These are phyloP conservation scores for Ophiosphaerella narmari DNA, from an alignment of 2,329 filamentous ascomycete genomes.

Conservation along the genomic window DNA sequence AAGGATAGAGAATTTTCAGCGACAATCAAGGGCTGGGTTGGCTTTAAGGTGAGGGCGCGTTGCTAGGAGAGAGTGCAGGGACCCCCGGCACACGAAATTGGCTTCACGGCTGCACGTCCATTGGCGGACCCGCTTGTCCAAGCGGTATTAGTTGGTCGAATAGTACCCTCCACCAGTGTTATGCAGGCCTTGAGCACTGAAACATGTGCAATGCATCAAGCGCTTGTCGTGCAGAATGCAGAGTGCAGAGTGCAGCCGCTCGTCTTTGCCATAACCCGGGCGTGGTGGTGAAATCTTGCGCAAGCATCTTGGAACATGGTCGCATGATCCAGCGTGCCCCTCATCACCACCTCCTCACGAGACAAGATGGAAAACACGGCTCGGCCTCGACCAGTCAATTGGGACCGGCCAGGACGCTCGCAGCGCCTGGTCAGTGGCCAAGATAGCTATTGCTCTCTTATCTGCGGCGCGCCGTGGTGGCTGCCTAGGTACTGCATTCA, in stretches of 20 bases:
- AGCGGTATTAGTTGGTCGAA: conserved; percentile 33
- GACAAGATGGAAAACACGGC: conserved; percentile 19
- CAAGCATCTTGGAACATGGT: conserved; percentile 22
- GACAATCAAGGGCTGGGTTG: conserved; percentile 34
- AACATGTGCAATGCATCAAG: conserved; percentile 34
- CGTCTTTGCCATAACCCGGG: conserved; percentile 1
- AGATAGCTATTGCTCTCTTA: not conserved
- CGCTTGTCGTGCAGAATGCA: conserved; percentile 8
- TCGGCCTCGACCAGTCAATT: conserved; percentile 8
- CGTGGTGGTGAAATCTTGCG: conserved; percentile 18
- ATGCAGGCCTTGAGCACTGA: conserved; percentile 34
- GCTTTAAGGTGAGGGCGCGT: conserved; percentile 44
- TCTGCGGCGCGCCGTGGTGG: not conserved
- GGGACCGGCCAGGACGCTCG: conserved; percentile 9
- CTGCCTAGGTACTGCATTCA: not conserved
- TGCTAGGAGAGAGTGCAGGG: conserved; percentile 43
- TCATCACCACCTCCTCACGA: conserved; percentile 28
- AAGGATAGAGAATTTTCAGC: conserved; percentile 33
- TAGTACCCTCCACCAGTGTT: conserved; percentile 36
- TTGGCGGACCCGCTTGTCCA: conserved; percentile 35
- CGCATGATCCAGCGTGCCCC: conserved; percentile 34
- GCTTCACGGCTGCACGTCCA: conserved; percentile 37
- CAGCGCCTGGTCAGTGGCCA: not conserved
- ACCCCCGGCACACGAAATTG: conserved; percentile 39
- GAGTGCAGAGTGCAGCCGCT: conserved; percentile 1